Conservation (phyloP, 768 basidiomycete genomes). For the Naematelia aurantialba region DNA sequence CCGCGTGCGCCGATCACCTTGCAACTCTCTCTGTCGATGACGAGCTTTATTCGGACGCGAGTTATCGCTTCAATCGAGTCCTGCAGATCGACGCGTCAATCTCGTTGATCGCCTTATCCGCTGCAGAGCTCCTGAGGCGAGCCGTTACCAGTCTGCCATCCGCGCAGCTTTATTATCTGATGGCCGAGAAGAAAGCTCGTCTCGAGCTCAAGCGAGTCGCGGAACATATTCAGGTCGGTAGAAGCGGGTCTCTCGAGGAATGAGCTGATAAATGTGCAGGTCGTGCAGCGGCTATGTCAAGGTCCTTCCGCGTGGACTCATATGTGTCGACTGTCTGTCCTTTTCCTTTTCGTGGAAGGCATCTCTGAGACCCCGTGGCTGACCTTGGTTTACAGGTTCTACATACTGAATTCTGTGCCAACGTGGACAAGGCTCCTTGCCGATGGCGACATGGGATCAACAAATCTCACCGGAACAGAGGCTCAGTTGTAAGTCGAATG, state of each 20-base stretch:
- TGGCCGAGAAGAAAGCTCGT: neutral
- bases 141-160: neutral
- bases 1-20: neutral
- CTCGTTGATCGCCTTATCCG: neutral
- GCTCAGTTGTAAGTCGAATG: neutral
- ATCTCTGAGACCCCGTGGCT: neutral
- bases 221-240: slow-evolving; percentile 6
- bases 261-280: neutral
- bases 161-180: neutral
- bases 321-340: slow-evolving; percentile 4
- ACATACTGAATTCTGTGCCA: slow-evolving; percentile 1
- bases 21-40: neutral
- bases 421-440: slow-evolving; percentile 3
- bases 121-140: neutral
- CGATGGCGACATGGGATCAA: neutral
- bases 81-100: neutral
- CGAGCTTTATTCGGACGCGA: neutral
- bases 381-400: neutral
- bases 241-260: neutral
- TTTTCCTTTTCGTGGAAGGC: no score
- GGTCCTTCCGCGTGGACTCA: neutral
- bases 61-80: neutral
- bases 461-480: no score
- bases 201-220: slow-evolving; percentile 8
- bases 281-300: neutral